Percentiles rank a stretch among this genome's conserved stretches.
phyloP scores from a whole-genome alignment of 2,329 filamentous ascomycete genomes.

The Grosmannia clavigera region DNA sequence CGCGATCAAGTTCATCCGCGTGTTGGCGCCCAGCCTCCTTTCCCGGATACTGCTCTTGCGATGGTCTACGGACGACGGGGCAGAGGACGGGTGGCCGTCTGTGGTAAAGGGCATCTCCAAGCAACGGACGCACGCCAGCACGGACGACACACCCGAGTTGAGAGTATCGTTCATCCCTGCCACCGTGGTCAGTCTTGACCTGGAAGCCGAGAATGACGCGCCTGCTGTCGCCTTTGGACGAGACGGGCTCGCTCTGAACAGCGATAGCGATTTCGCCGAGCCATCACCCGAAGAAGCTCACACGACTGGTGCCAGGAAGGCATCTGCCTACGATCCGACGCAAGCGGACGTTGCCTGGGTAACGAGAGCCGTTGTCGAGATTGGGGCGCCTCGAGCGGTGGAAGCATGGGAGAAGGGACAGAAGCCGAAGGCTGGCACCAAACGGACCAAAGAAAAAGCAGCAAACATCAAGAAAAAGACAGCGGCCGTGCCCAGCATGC shows the following conservation, averaged over 20 bases:
- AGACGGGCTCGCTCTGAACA: conserved; percentile 46
- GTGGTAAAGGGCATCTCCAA: conserved; percentile 56
- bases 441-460: not conserved
- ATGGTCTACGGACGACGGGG: not conserved
- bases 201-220: conserved; percentile 49
- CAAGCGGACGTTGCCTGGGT: conserved; percentile 58
- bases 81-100: not conserved
- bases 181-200: conserved; percentile 64
- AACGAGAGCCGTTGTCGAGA: conserved; percentile 47
- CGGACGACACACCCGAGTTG: conserved; percentile 64
- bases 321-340: conserved; percentile 46
- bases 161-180: conserved; percentile 67
- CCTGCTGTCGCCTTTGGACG: conserved; percentile 32
- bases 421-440: conserved; percentile 11
- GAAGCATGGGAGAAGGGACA: conserved; percentile 46
- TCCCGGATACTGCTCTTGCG: conserved; percentile 34
- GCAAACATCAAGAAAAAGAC: conserved; percentile 1
- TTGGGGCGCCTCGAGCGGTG: conserved; percentile 53
- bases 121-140: conserved; percentile 57
- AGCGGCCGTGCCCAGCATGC: conserved; percentile 9
- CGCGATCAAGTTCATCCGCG: conserved; percentile 72
- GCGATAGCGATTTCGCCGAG: conserved; percentile 46
- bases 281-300: conserved; percentile 17
- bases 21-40: conserved; percentile 66
- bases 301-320: not conserved